phyloP scores from a whole-genome alignment of 164 flowering plant species.

The Liriodendron chinense region DNA sequence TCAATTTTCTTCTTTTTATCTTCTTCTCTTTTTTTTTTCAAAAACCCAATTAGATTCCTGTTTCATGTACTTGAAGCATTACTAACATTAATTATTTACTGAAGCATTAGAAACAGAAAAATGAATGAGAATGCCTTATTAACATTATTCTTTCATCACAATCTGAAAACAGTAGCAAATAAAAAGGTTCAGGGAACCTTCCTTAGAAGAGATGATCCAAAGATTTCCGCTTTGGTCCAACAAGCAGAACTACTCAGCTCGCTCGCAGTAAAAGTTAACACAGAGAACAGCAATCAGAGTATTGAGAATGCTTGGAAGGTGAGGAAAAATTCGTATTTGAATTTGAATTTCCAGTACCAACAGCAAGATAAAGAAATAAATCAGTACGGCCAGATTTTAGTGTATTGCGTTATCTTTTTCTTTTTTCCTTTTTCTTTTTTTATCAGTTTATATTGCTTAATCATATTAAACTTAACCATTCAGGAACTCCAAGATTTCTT shows the following conservation, averaged over 20 bases:
- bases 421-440: too few relatives aligned
- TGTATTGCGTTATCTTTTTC: too few relatives aligned
- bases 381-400: not conserved
- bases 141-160: not conserved
- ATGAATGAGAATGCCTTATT: not conserved
- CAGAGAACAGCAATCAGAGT: conserved; percentile 71
- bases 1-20: not conserved
- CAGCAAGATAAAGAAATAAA: not conserved
- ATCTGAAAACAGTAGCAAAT: conserved; percentile 32
- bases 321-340: conserved; percentile 12
- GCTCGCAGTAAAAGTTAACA: conserved; percentile 77
- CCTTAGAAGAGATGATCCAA: conserved; percentile 85
- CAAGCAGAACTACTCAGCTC: conserved; percentile 95
- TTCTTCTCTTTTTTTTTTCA: not conserved
- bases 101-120: not conserved
- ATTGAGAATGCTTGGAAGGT: conserved; percentile 99
- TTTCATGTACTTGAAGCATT: not conserved
- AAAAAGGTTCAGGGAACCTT: conserved; percentile 59
- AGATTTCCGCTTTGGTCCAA: conserved; percentile 68
- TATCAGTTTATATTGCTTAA: not conserved
- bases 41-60: not conserved
- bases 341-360: not conserved
- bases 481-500: conserved; percentile 88
- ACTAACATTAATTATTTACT: too few relatives aligned
- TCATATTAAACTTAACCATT: conserved; percentile 6